Evolutionary conservation across 2,329 filamentous ascomycete genomes (phyloP), one percentile per base, ranked within the genome.

Genomic region (Exophiala sideris): DNA sequence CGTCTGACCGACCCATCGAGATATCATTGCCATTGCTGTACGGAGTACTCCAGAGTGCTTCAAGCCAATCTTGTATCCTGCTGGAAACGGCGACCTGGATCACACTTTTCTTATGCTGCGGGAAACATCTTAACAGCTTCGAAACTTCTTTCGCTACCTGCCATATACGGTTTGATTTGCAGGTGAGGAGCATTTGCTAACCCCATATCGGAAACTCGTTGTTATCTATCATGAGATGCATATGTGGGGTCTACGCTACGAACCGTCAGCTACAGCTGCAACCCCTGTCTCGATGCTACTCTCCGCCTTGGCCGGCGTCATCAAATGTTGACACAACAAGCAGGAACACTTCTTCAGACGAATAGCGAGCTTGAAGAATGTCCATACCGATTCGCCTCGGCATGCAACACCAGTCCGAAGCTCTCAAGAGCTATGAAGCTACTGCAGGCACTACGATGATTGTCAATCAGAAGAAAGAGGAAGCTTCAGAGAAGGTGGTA

Each of bases 211-310:
- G 47, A 32, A 35, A 41, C 9, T 32, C 21, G 21, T 20, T 9
- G 45, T 14, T 20, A 45, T 42, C 36, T 34, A 47, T 33, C 50
- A 21, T 50, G 21, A 52, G 45, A 12, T 33, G 16, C 51, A 44
- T 44, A 44, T 32, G 40, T 21, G 21, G 21, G 16, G 34, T 18
- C 49, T 38, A 52, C 41, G 40, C 50, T 11, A 46, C 9, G n/a
- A 11, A 21, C 12, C 5, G 7, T 51, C 38, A 16, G 14, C 45
- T 41, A 45, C 47, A 40, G 35, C 32, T 48, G 11, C 9, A 14
- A 55, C 48, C 50, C 54, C 33, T 46, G 53, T 46, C 33, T 9
- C 40, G 35, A 60, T 60, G 52, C 54, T 52, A 60, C 57, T 47
- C 52, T 50, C 45, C 29, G 34, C 38, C 42, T 7, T 29, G 46